These are phyloP conservation scores for Aschersonia sp. DNA, from an alignment of 2,329 filamentous ascomycete genomes.

Conservation along the genomic window DNA sequence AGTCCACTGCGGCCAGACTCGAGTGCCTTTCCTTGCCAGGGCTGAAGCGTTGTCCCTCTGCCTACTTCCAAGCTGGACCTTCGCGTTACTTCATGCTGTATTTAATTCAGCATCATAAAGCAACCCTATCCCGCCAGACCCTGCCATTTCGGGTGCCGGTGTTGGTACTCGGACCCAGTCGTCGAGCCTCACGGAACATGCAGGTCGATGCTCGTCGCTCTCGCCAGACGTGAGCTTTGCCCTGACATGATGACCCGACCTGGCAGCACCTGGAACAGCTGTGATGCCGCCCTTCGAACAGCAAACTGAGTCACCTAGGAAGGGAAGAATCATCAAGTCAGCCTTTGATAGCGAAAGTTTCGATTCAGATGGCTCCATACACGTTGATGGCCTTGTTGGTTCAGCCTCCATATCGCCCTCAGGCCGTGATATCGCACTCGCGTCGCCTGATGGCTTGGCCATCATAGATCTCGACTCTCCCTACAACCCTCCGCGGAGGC, in stretches of 20 bases:
- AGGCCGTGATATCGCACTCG: conserved; percentile 78
- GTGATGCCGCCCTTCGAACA: conserved; percentile 35
- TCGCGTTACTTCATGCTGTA: too few relatives aligned
- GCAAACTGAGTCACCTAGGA: conserved; percentile 31
- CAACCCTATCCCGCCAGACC: too few relatives aligned
- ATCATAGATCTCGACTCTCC: conserved; percentile 88
- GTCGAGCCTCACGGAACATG: too few relatives aligned
- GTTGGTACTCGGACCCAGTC: too few relatives aligned
- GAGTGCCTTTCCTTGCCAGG: too few relatives aligned
- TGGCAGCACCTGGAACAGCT: not conserved
- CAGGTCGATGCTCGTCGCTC: too few relatives aligned
- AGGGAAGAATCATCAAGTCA: conserved; percentile 45
- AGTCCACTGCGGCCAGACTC: too few relatives aligned
- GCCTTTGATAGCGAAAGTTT: conserved; percentile 82
- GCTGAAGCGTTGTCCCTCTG: too few relatives aligned
- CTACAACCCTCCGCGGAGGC: conserved; percentile 70
- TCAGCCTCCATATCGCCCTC: conserved; percentile 89
- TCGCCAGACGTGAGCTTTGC: not conserved
- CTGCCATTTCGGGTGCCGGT: too few relatives aligned
- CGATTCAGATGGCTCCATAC: conserved; percentile 69
- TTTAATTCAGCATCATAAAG: too few relatives aligned
- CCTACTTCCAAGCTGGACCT: too few relatives aligned
- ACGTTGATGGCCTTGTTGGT: conserved; percentile 68
- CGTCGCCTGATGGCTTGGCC: conserved; percentile 77
- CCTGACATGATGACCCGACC: conserved; percentile 4